Evolutionary conservation across 2,329 filamentous ascomycete genomes (phyloP).

Genomic region (Exophiala sideris): DNA sequence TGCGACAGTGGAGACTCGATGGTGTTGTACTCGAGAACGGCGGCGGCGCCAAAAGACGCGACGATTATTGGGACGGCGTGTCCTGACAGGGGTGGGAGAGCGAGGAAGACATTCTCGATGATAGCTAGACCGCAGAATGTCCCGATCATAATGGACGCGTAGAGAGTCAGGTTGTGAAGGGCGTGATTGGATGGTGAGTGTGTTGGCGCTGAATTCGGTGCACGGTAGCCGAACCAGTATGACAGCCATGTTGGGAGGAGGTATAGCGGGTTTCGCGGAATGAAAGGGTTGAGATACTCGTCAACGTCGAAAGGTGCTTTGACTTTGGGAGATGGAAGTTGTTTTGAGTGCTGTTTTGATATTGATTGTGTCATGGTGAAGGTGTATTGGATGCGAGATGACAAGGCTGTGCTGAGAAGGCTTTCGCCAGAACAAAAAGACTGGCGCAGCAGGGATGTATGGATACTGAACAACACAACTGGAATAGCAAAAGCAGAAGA

Average conservation of each 20-base stretch:
- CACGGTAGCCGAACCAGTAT: constrained; percentile 65
- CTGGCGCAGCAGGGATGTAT: too few species aligned
- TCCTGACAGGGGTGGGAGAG: constrained; percentile 53
- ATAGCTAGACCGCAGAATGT: constrained; percentile 60
- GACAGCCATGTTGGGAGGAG: constrained; percentile 64
- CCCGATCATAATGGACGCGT: constrained; percentile 64
- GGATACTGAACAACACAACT: too few species aligned
- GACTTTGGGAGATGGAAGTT: background rate
- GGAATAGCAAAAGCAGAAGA: too few species aligned
- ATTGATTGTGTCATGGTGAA: background rate
- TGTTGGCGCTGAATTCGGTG: constrained; percentile 23
- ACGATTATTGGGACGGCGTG: constrained; percentile 60
- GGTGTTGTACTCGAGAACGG: constrained; percentile 70
- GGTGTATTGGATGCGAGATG: background rate
- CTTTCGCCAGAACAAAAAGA: too few species aligned
- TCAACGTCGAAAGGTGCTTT: constrained; percentile 66
- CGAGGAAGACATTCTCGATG: constrained; percentile 56
- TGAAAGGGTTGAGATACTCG: constrained; percentile 65
- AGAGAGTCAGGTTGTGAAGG: constrained; percentile 57
- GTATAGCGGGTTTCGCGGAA: constrained; percentile 62
- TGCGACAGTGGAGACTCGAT: constrained; percentile 71
- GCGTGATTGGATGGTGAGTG: constrained; percentile 9
- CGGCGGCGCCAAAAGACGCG: constrained; percentile 69
- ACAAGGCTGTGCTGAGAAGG: background rate
- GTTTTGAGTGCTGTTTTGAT: background rate